Base-by-base conservation (phyloP, 2,329 filamentous ascomycete genomes). In the Phyllosticta citrichinensis region DNA sequence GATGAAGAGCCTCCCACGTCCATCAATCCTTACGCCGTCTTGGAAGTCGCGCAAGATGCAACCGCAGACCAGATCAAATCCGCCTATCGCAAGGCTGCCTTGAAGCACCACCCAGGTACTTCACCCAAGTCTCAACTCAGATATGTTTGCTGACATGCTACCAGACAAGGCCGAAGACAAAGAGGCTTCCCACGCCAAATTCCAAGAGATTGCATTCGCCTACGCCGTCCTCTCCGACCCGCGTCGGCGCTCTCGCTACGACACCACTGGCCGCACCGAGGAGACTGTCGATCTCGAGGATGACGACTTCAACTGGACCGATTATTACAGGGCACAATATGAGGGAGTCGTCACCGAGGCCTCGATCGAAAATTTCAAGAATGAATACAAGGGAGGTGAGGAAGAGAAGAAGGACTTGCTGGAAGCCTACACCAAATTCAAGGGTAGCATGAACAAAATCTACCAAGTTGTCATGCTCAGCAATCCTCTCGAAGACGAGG, bases 211-310 rank as follows among this genome's bases (percentile, higher is more conserved):
- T 67, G 93, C 93, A 24, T 93, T 97, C 69, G 93, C 94, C 58
- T 96, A 97, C 71, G 93, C 91, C 35, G 84, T 99, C 56, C 88
- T 99, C 40, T 96, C 90, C 33, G 90, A 97, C 67, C 81, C 87
- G 22, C 80, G 81, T 20, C 85, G 94, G 58, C 59, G 59, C 47
- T 84, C 85, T 67, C 87, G 89, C 61, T 97, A 95, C 76, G 91
- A 97, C 71, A 80, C 81, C 58, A 97, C 93, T 0, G 94, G 94
- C 60, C 94, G 88, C 61, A 97, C 92, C 0, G 85, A 89, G 11
- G 92, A 97, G 70, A 87, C 85, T 9, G 83, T 96, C 22, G 82
- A 81, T 58, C 68, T 87, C 33, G 75, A 80, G 57, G 87, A 91
- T 70, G 88, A 87, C 59, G 77, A 78, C 63, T 99, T 97, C 77